Evolutionary conservation across 2,329 filamentous ascomycete species (phyloP).

Genomic region (Epichloe baconii): DNA sequence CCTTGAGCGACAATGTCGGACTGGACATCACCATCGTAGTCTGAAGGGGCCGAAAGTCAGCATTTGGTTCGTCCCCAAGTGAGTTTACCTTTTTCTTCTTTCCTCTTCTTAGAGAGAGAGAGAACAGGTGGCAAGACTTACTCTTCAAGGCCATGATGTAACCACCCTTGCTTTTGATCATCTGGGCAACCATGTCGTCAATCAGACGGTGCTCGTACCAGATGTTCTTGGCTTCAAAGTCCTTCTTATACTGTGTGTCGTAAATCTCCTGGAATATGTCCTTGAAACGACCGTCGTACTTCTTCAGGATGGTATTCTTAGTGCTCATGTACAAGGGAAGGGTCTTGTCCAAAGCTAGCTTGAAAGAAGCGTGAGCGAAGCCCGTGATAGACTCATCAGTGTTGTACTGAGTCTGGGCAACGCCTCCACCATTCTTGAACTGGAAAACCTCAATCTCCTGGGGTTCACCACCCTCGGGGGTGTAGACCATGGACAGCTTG

Average conservation of each 20-base stretch:
- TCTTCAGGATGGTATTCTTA: conserved; percentile 99
- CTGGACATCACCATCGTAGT: conserved; percentile 98
- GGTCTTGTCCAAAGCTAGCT: conserved; percentile 76
- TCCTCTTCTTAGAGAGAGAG: too few relatives aligned
- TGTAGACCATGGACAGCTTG: conserved; percentile 90
- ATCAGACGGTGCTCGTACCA: conserved; percentile 99
- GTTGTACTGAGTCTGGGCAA: conserved; percentile 96
- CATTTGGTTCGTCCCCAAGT: background rate
- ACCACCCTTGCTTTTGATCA: conserved; percentile 96
- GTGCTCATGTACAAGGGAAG: conserved; percentile 99
- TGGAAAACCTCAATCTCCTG: conserved; percentile 83
- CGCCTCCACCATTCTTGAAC: conserved; percentile 74
- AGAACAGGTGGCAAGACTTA: conserved; percentile 30
- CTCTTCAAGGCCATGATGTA: conserved; percentile 98
- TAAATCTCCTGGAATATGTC: conserved; percentile 98
- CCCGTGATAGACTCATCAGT: conserved; percentile 89
- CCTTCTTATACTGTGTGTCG: conserved; percentile 70
- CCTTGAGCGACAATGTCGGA: conserved; percentile 97
- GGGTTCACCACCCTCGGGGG: conserved; percentile 67
- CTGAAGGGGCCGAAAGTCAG: conserved; percentile 28
- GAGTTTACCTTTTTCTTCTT: background rate
- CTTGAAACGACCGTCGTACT: conserved; percentile 98
- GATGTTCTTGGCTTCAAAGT: conserved; percentile 83
- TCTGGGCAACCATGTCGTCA: conserved; percentile 99
- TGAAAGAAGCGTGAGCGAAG: conserved; percentile 94